phyloP scores from a whole-genome alignment of 2,329 filamentous ascomycete genomes.

The Epichloe sylvatica region DNA sequence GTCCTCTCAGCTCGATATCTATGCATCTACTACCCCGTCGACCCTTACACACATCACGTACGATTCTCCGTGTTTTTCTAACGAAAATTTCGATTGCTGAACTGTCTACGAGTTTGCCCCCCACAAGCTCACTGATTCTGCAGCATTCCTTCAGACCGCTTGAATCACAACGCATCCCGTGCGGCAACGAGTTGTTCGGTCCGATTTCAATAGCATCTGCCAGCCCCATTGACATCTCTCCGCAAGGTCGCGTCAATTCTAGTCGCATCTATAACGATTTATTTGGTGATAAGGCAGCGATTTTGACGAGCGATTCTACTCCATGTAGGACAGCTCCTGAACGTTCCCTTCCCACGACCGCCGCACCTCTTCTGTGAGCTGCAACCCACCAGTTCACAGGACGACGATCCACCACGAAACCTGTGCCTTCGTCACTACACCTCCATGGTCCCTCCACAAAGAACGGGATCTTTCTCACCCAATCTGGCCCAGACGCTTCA shows the following conservation, averaged over 20 bases:
- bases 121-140: slow-evolving; percentile 12
- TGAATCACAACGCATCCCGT: not conserved
- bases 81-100: slow-evolving; percentile 8
- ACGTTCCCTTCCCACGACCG: slow-evolving; percentile 14
- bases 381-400: slow-evolving; percentile 21
- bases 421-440: slow-evolving; percentile 22
- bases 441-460: slow-evolving; percentile 46
- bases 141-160: slow-evolving; percentile 10
- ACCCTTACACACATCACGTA: slow-evolving; percentile 2
- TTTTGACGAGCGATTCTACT: slow-evolving; percentile 6
- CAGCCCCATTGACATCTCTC: not conserved
- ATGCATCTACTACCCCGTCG: slow-evolving; percentile 9
- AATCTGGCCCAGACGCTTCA: slow-evolving; percentile 44
- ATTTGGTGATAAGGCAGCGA: slow-evolving; percentile 4
- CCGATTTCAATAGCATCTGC: not conserved
- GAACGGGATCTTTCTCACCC: slow-evolving; percentile 51
- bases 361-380: slow-evolving; percentile 17
- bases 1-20: slow-evolving; percentile 17
- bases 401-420: slow-evolving; percentile 21
- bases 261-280: not conserved
- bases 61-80: not conserved
- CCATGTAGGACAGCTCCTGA: slow-evolving; percentile 23
- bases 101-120: slow-evolving; percentile 10
- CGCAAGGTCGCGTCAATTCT: not conserved
- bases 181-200: not conserved